Percentiles rank a stretch among this genome's conserved stretches.
Conservation (phyloP, 2,329 filamentous ascomycete genomes). For the Hyphodiscus sp. region DNA sequence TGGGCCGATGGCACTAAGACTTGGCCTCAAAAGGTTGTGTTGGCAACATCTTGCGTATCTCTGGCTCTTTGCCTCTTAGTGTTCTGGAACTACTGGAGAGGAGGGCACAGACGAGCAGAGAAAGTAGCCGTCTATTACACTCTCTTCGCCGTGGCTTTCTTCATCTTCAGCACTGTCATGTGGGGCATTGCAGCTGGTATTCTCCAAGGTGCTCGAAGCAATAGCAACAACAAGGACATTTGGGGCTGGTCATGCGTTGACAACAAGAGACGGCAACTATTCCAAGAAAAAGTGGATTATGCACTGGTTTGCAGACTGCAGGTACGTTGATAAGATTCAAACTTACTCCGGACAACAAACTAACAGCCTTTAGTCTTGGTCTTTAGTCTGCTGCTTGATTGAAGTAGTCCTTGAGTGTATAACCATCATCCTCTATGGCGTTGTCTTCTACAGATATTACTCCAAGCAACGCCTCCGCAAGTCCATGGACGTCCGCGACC, state of each 20-base stretch:
- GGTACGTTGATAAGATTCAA: conserved; percentile 37
- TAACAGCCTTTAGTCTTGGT: conserved; percentile 68
- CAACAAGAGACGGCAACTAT: conserved; percentile 74
- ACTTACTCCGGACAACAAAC: conserved; percentile 18
- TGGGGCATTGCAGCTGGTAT: conserved; percentile 84
- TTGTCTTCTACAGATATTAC: conserved; percentile 97
- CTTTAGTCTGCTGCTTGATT: conserved; percentile 92
- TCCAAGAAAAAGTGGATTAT: conserved; percentile 77
- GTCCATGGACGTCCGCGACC: conserved; percentile 93
- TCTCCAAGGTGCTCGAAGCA: conserved; percentile 71
- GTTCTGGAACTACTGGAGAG: conserved; percentile 79
- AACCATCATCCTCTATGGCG: conserved; percentile 84
- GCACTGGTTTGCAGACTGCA: conserved; percentile 84
- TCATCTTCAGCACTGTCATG: conserved; percentile 86
- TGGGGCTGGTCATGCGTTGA: conserved; percentile 98
- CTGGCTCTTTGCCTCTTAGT: conserved; percentile 72
- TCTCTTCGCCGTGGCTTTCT: conserved; percentile 86
- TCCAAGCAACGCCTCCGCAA: conserved; percentile 92
- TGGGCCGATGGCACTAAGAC: conserved; percentile 75
- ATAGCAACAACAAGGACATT: conserved; percentile 74
- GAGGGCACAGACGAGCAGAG: conserved; percentile 81
- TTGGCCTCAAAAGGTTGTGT: conserved; percentile 85
- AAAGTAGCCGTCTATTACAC: conserved; percentile 96
- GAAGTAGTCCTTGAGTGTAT: conserved; percentile 90
- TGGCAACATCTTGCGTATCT: conserved; percentile 74